Base-by-base conservation (phyloP, 1,284 basidiomycete species). In the Butyriboletus appendiculatus region DNA sequence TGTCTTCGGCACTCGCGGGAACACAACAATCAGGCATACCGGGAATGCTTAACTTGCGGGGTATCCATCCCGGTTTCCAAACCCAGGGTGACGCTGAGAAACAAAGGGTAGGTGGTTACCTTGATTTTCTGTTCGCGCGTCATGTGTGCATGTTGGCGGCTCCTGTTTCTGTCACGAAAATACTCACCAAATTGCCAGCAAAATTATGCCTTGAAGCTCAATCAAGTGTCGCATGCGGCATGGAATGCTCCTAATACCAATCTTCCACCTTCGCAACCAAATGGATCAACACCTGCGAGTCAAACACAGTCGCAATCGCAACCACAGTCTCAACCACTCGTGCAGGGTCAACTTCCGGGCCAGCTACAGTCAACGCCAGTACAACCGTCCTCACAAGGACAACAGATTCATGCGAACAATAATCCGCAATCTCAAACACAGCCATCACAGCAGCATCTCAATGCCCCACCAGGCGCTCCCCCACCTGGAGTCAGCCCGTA, bases 31-130 rank as follows among this genome's bases (percentile, higher is more conserved):
- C 78, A 63, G 72, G 65, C 50, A 78, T 85, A 52, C 87, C 88
- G 5, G 88, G 87, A 28, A 77, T 90, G 76, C 71, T 90, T 61
- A 88, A 85, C 65, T 66, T 89, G 54, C 76, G 84, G 63, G 79
- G 77, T 67, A 75, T 81, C 26, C 81, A 85, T 71, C 81, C 79
- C 56, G 82, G 80, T 42, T 84, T 86, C 59, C 82, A 85, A 62
- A 47, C 16, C 3, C 77, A 79, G 73, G 32, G 52, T 28, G 86
- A 88, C 55, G 72, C 78, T 35, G 86, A 89, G 62, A 88, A 88
- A 66, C 81, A 80, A 68, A 77, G 86, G 76, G 86, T 88, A 72
- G 73, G 85, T 78, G n/a, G 45, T 45, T 35, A 28, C 46, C 55
- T 59, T 38, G 4, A 42, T 41, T 39, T 34, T 45, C 30, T 20